Evolutionary conservation across 495 filamentous ascomycete genomes (phyloP).

Genomic region (Penicillium bovifimosum): DNA sequence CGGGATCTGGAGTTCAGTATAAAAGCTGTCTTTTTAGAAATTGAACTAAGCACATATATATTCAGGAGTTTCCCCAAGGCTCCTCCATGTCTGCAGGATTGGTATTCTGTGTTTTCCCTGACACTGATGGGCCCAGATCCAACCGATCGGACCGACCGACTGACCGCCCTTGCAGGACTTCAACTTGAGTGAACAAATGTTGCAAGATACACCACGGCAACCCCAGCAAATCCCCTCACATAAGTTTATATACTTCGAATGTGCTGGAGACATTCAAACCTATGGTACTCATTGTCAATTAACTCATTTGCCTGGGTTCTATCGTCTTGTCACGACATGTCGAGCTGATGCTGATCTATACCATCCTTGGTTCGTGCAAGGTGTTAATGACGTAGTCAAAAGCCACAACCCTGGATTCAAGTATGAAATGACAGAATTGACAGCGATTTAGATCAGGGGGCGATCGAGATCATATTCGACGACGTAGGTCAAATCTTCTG

Average conservation of each 20-base stretch:
- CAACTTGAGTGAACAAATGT: neutral
- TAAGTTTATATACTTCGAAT: neutral
- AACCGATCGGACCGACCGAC: no score
- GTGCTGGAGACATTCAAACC: neutral
- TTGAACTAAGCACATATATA: no score
- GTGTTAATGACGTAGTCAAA: constrained; percentile 1
- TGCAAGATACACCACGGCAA: neutral
- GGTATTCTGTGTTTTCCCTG: no score
- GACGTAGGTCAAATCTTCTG: neutral
- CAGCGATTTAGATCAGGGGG: neutral
- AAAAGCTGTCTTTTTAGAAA: no score
- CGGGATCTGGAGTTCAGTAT: neutral
- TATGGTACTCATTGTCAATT: no score
- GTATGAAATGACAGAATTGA: neutral
- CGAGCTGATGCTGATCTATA: neutral
- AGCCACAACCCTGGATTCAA: neutral
- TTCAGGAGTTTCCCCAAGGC: no score
- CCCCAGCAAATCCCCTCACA: neutral
- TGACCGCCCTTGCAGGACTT: neutral
- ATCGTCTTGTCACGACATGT: no score
- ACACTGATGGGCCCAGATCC: no score
- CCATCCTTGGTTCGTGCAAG: no score
- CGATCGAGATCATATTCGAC: neutral
- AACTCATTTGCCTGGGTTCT: no score
- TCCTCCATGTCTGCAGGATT: no score